Evolutionary conservation across 768 basidiomycete species (phyloP), one percentile per base, ranked within the genome.

Genomic region (Asterophora parasitica): DNA sequence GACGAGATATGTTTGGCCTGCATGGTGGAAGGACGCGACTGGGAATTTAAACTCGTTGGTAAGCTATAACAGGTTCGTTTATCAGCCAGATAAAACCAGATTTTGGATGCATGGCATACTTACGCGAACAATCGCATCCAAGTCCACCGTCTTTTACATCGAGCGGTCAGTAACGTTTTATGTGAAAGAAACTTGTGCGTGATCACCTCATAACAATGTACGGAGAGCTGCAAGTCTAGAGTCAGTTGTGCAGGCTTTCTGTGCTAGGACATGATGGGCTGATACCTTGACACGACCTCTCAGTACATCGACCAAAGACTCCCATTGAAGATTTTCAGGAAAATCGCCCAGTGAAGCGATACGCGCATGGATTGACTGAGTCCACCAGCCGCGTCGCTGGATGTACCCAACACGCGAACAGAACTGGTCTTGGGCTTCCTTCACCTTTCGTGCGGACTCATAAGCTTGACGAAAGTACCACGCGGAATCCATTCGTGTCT

Each of bases 41-140:
- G 82, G 77, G 65, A 88, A 88, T 51, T 87, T 69, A 70, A 90
- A 92, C 53, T 92, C 88, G 63, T 91, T 88, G 8, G 86, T 79
- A 3, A 91, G 70, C 74, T 88, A 16, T 26, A 27, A 9, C 44
- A 11, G 33, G 17, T 17, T 11, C 13, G 20, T 26, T 12, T 36
- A 15, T 27, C 39, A 46, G 13, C n/a, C 7, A 28, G 11, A 13
- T 6, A 32, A 1, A 13, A 7, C 30, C 0, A 16, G 8, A 11
- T n/a, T n/a, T n/a, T n/a, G n/a, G n/a, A 13, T 9, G 17, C 10
- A 13, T 30, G 23, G 17, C 1, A 17, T 4, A 61, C 79, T 9
- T 60, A 83, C 83, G 44, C 85, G 72, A 48, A 85, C 75, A 34
- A 85, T 73, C 26, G 69, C 73, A 44, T 86, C 83, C n/a, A 86